Conservation (phyloP, 495 filamentous ascomycete species). For the Darksidea phi region DNA sequence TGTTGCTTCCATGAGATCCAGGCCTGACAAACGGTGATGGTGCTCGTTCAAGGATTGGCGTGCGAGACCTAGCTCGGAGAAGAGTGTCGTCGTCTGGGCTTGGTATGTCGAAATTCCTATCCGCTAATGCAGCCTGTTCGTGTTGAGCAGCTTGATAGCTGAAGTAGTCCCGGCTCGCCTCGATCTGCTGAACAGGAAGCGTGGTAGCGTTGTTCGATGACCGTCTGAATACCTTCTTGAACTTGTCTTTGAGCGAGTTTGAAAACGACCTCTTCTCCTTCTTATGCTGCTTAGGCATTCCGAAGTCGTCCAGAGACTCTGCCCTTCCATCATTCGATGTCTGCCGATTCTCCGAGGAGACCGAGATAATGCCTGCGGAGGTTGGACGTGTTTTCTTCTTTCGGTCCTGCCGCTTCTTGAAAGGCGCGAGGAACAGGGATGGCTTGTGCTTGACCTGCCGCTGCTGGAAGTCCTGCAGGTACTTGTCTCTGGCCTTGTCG, state of each 20-base stretch:
- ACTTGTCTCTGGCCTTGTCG: slow-evolving; percentile 36
- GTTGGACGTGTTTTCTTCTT: slow-evolving; percentile 7
- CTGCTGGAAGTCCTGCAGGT: slow-evolving; percentile 41
- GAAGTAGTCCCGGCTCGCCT: slow-evolving; percentile 33
- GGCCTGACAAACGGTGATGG: slow-evolving; percentile 1
- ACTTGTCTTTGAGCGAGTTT: slow-evolving; percentile 25
- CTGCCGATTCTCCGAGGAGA: slow-evolving; percentile 25
- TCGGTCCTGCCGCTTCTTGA: slow-evolving; percentile 39
- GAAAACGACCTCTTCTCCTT: slow-evolving; percentile 35
- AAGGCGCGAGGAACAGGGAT: slow-evolving; percentile 40
- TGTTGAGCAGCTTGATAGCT: slow-evolving; percentile 3
- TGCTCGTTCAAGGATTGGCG: slow-evolving; percentile 13
- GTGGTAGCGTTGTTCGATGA: slow-evolving; percentile 18
- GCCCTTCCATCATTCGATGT: slow-evolving; percentile 15
- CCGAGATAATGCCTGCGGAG: background rate
- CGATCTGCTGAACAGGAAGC: slow-evolving; percentile 32
- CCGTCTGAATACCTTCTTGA: slow-evolving; percentile 32
- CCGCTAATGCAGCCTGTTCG: background rate
- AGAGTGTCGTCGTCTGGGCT: slow-evolving; percentile 18
- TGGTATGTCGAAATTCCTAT: slow-evolving; percentile 19
- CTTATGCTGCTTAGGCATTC: background rate
- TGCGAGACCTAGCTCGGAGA: slow-evolving; percentile 11
- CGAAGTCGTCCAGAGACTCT: slow-evolving; percentile 3
- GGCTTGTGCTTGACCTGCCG: slow-evolving; percentile 38
- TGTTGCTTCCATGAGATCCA: slow-evolving; percentile 10